phyloP scores from a whole-genome alignment of 768 basidiomycete species.

The Myochromella boudieri region DNA sequence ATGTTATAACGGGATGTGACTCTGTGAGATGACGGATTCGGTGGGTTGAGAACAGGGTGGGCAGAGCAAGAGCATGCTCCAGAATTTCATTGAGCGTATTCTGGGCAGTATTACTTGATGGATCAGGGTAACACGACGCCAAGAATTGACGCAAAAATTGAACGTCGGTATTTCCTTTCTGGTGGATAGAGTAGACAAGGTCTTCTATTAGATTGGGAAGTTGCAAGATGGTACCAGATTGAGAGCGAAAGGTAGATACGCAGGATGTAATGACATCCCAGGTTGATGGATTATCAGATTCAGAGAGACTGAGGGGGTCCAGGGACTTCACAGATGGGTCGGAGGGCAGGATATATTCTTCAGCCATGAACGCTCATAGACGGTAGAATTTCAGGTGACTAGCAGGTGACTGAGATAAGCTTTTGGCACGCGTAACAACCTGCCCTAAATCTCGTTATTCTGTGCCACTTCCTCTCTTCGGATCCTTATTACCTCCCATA shows the following conservation, averaged over 20 bases:
- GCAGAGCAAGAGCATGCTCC: constrained; percentile 25
- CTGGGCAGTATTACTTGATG: constrained; percentile 4
- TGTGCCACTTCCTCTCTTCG: constrained; percentile 9
- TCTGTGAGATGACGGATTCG: constrained; percentile 20
- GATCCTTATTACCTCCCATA: constrained; percentile 12
- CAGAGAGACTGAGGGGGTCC: constrained; percentile 30
- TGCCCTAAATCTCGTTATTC: constrained; percentile 24
- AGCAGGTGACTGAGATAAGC: background rate
- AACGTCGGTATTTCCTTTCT: constrained; percentile 25
- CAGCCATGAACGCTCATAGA: background rate
- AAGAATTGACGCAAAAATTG: constrained; percentile 20
- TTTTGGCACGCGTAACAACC: constrained; percentile 23
- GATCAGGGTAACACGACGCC: constrained; percentile 13
- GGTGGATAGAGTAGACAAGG: constrained; percentile 31
- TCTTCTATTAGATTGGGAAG: constrained; percentile 29
- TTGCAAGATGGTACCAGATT: constrained; percentile 13
- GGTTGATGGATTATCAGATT: constrained; percentile 22
- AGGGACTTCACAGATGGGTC: constrained; percentile 20
- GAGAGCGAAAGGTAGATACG: constrained; percentile 15
- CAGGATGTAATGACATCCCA: constrained; percentile 27
- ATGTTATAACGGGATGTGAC: constrained; percentile 13
- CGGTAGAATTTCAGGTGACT: background rate
- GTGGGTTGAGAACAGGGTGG: constrained; percentile 25
- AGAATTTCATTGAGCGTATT: constrained; percentile 22
- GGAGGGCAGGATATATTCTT: constrained; percentile 24